These are phyloP conservation scores for Nelumbo lutea DNA, from an alignment of 164 flowering plant genomes.

Conservation along the genomic window DNA sequence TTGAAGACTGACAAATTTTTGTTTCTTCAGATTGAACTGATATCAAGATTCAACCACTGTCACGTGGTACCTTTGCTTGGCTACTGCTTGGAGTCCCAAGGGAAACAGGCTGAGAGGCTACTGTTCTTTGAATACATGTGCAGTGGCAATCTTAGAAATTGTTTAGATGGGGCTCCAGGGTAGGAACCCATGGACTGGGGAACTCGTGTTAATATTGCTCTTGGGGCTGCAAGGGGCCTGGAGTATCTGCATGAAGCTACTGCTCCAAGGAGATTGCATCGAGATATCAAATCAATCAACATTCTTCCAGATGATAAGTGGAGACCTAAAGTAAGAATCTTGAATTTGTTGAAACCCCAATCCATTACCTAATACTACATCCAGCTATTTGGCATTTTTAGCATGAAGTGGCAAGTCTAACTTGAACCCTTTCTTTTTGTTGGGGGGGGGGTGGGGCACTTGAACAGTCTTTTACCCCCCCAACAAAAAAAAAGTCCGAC, in stretches of 20 bases:
- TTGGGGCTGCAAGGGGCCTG: constrained; percentile 94
- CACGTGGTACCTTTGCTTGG: constrained; percentile 93
- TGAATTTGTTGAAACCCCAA: background rate
- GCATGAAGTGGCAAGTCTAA: too few relatives aligned
- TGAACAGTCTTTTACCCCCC: too few relatives aligned
- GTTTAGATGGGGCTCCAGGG: constrained; percentile 53
- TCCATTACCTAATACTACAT: too few relatives aligned
- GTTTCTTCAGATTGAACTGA: constrained; percentile 59
- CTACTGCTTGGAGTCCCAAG: constrained; percentile 70
- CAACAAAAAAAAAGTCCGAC: too few relatives aligned
- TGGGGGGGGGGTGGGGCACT: too few relatives aligned
- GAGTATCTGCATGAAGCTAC: constrained; percentile 99
- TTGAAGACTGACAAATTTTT: background rate
- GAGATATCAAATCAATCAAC: constrained; percentile 95
- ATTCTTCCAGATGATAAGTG: constrained; percentile 82
- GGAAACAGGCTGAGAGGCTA: constrained; percentile 68
- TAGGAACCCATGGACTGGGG: constrained; percentile 62
- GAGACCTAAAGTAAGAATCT: constrained; percentile 63
- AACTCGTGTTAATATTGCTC: constrained; percentile 76
- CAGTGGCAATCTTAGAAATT: constrained; percentile 82
- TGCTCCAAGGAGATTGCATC: constrained; percentile 89
- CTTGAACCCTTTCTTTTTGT: too few relatives aligned
- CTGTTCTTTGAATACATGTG: constrained; percentile 80
- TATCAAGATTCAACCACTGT: constrained; percentile 86
- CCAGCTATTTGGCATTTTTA: too few relatives aligned